A percentile compares a stretch with the other conserved stretches of the same genome.
Evolutionary conservation across 208 protist genomes (phyloP).

Genomic region (Acanthamoeba lenticulata): DNA sequence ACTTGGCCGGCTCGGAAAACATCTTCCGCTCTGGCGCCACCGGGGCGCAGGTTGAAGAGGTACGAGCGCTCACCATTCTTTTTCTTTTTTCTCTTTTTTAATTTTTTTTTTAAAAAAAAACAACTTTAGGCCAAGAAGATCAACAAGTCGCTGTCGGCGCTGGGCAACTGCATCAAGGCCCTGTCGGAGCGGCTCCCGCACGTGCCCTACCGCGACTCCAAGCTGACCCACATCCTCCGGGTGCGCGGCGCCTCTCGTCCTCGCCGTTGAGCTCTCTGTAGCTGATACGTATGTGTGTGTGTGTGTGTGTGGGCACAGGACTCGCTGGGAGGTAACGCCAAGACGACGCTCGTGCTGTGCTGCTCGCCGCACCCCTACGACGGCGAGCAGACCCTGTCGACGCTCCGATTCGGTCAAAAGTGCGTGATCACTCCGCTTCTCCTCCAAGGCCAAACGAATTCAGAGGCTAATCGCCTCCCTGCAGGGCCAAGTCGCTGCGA

Average conservation of each 20-base stretch:
- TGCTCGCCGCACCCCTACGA: conserved; percentile 42
- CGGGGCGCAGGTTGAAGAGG: background rate
- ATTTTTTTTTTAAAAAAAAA: background rate
- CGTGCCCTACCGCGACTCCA: conserved; percentile 71
- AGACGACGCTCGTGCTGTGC: conserved; percentile 46
- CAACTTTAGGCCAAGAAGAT: conserved; percentile 32
- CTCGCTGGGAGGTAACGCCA: conserved; percentile 65
- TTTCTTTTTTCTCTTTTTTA: background rate
- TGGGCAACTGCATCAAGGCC: conserved; percentile 54
- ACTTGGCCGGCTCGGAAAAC: conserved; percentile 81
- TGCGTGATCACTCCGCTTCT: background rate
- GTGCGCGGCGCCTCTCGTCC: background rate
- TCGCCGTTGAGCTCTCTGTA: background rate
- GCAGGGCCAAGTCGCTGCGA: background rate
- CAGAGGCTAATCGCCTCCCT: background rate
- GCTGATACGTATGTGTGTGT: background rate
- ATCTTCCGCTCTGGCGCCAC: background rate
- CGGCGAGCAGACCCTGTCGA: conserved; percentile 59
- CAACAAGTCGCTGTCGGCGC: conserved; percentile 7
- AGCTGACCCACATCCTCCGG: conserved; percentile 64
- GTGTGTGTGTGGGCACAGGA: background rate
- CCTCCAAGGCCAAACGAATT: background rate
- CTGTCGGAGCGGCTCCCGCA: conserved; percentile 34
- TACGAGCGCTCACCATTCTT: no score
- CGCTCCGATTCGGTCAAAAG: conserved; percentile 70